These are phyloP conservation scores for Backusella luteola DNA, from an alignment of 192 early-diverging fungal genomes.

Conservation along the genomic window DNA sequence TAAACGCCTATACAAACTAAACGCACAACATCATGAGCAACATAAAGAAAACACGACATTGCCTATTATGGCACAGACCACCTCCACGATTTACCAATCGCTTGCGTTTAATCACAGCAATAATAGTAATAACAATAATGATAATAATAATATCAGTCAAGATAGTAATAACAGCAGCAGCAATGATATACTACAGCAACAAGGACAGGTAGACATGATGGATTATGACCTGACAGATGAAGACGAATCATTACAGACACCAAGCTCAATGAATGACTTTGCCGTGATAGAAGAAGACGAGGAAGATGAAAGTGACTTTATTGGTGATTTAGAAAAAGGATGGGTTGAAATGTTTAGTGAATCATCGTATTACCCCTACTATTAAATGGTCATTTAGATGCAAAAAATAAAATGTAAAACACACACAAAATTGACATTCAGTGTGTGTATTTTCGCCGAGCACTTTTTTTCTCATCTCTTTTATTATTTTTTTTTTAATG, in stretches of 20 bases:
- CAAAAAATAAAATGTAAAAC: background rate
- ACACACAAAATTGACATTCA: background rate
- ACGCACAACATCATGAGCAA: background rate
- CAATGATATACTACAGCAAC: background rate
- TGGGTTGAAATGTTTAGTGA: slow-evolving; percentile 13
- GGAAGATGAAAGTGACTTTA: background rate
- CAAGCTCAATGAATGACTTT: background rate
- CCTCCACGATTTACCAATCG: background rate
- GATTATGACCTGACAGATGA: slow-evolving; percentile 7
- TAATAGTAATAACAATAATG: no score
- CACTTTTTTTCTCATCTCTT: background rate
- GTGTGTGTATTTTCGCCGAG: background rate
- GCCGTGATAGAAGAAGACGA: background rate
- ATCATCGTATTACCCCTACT: background rate
- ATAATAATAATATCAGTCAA: background rate
- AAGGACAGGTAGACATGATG: background rate
- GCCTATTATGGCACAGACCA: slow-evolving; percentile 1
- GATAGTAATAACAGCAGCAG: background rate
- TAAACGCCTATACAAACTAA: background rate
- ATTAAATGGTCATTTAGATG: background rate
- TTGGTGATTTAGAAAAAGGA: slow-evolving; percentile 9
- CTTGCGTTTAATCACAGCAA: no score
- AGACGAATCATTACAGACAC: slow-evolving; percentile 7
- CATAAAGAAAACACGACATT: background rate
- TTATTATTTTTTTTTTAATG: background rate